phyloP scores from a whole-genome alignment of 805 yeast species.

The Wickerhamomyces pijperi region DNA sequence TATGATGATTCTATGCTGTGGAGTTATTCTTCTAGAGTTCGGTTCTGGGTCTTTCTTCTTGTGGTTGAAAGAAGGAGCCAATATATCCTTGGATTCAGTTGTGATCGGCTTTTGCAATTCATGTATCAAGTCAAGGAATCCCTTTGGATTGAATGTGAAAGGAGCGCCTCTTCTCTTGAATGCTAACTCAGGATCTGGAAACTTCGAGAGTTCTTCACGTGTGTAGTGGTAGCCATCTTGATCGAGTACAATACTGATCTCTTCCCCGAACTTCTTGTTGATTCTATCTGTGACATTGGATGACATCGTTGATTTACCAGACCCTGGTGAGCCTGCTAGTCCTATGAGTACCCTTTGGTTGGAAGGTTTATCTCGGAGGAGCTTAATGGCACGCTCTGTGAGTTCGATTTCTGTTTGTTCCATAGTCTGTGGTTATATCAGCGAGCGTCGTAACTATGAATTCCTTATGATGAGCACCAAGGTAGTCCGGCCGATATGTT shows the following conservation, averaged over 20 bases:
- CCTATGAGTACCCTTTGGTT: slow-evolving; percentile 6
- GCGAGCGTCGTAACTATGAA: no score
- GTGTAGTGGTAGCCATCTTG: slow-evolving; percentile 72
- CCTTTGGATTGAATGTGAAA: slow-evolving; percentile 54
- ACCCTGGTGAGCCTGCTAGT: slow-evolving; percentile 8
- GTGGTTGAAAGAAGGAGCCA: slow-evolving; percentile 12
- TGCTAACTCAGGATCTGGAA: slow-evolving; percentile 47
- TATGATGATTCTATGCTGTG: slow-evolving; percentile 8
- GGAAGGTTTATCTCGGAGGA: slow-evolving; percentile 2
- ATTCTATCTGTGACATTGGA: slow-evolving; percentile 2
- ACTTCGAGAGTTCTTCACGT: slow-evolving; percentile 31
- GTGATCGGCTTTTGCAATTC: slow-evolving; percentile 6
- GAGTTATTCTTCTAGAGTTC: slow-evolving; percentile 3
- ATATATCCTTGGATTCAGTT: background rate
- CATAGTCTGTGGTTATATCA: no score
- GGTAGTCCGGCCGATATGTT: no score
- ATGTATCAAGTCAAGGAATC: slow-evolving; percentile 2
- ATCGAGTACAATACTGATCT: slow-evolving; percentile 35
- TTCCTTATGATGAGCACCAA: no score
- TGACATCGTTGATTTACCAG: slow-evolving; percentile 7
- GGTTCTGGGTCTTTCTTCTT: slow-evolving; percentile 10
- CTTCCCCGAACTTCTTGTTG: slow-evolving; percentile 1
- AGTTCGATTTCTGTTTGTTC: slow-evolving; percentile 4
- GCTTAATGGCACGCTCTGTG: slow-evolving; percentile 1
- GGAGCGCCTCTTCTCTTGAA: slow-evolving; percentile 72